Evolutionary conservation across 495 filamentous ascomycete genomes (phyloP), one percentile per base, ranked within the genome.

Genomic region (Podospora fimiseda): DNA sequence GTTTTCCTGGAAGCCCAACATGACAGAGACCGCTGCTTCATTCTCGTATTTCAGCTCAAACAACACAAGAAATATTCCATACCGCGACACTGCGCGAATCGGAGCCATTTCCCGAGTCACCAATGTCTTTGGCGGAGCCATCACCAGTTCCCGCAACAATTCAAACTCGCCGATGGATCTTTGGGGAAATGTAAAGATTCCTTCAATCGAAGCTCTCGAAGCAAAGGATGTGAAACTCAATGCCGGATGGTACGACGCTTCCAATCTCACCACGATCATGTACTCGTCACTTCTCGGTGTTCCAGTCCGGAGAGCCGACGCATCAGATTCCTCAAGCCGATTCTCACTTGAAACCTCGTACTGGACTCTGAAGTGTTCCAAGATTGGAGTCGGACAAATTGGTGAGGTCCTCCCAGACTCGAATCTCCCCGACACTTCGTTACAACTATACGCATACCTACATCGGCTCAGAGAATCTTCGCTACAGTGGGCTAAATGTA

Each of bases 141-240:
- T 51, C 2, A 16, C 27, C 13, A 33, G 18, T 13, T 30, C 50
- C 8, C 20, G 16, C 9, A 33, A 43, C 4, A 22, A 15, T 21
- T 41, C 38, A 16, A 42, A 43, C 38, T 43, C 50, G 22, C 21
- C 50, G 1, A 52, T 52, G 50, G 50, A 52, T 22, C 37, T 52
- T 7, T 52, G 50, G 50, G 40, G 20, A 19, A 52, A 52, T n/a
- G 50, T 43, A 1, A 52, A 52, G 50, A 52, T 52, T 22, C 50
- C 50, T 4, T 43, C 48, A 9, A 5, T 50, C 18, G 48, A 36
- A 2, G 22, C 33, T 38, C 27, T 50, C n/a, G n/a, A n/a, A n/a
- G 37, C 19, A n/a, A 22, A 24, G 38, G 33, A 24, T 21, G 5
- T 18, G n/a, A 38, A 41, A 11, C 1, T 38, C 18, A 22, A 50